Base-by-base conservation (phyloP, 306 rosid species). In the Neltuma alba region DNA sequence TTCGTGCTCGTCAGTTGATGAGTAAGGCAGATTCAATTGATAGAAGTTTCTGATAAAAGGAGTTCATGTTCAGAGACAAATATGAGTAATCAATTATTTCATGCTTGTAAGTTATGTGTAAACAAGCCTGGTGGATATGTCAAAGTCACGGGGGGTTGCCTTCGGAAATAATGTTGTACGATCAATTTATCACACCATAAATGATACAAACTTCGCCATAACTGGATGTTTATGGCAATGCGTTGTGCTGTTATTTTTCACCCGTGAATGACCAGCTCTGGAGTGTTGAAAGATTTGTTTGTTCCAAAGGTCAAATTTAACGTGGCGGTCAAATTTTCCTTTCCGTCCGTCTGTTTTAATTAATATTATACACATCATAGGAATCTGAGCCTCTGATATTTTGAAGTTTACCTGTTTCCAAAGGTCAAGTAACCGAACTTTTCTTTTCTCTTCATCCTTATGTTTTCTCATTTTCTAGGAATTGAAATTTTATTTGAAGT, bases 161-260 rank as follows among this genome's bases (percentile, higher is more conserved):
- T 45, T 80, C 48, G 45, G 84, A 61, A 23, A 62, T 75, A 55
- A 57, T 45, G 82, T 79, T 45, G 84, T 79, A 72, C 30, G 65
- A 37, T 16, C 18, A 11, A 58, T 30, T 40, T 70, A 37, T 34
- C 76, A 34, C 44, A 15, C 36, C 67, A 85, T 76, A 44, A 75
- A 42, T 67, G 71, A 82, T 68, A 27, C 55, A 7, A 34, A 57
- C 4, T 68, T 58, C 64, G 9, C 69, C 61, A 11, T 33, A 47
- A 9, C 6, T 66, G 23, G 37, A 27, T 60, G 34, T 41, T 44
- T 55, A 7, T 9, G 58, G 30, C 65, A 77, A 27, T 40, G 33
- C 52, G 47, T 20, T 65, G 62, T 31, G 41, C 34, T 42, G 5
- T 36, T 34, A 47, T 37, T 72, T 52, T 70, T 55, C 16, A 73